Evolutionary conservation across 2,329 filamentous ascomycete genomes (phyloP), one percentile per base, ranked within the genome.

Genomic region (Plectosphaerella plurivora): DNA sequence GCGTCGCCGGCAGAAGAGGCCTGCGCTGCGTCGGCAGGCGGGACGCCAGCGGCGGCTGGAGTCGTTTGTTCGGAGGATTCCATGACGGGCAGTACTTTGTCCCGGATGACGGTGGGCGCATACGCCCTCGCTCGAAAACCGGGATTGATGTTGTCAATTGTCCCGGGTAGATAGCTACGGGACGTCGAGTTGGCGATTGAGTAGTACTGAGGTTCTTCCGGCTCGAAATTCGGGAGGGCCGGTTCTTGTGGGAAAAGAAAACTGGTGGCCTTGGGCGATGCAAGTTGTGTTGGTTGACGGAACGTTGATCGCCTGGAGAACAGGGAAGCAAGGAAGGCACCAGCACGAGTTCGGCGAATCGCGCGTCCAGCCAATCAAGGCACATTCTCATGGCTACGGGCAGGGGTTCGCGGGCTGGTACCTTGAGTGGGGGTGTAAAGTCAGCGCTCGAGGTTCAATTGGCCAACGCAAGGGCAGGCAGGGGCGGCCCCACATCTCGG

Each of bases 381-480:
- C 28, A 12, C 11, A 9, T 33, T 33, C 28, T 33, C 28, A 33
- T 3, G 28, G 28, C 28, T 22, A 12, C 28, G 28, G 28, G 49
- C 55, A 57, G 54, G 55, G 55, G 54, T 57, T 47, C 41, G 54
- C 52, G 52, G 56, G 52, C 50, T 54, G 36, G 54, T 54, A 35
- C 53, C 53, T 55, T 46, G 42, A 46, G 41, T 20, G 41, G 41
- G 11, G 16, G 12, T 12, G 41, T n/a, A 18, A 51, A 22, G 20
- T 50, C 18, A 49, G 55, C 55, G 49, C 39, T 55, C 55, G 41
- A 47, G 35, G 11, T 18, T 6, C 16, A 22, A 56, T 57, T 57
- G 51, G 55, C 3, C 41, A 20, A n/a, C 28, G 47, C 11, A 20
- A 2, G n/a, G 2, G 36, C 15, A 11, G 20, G 33, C 18, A 49